phyloP scores from a whole-genome alignment of 208 protist genomes.

The Crithidia bombi region DNA sequence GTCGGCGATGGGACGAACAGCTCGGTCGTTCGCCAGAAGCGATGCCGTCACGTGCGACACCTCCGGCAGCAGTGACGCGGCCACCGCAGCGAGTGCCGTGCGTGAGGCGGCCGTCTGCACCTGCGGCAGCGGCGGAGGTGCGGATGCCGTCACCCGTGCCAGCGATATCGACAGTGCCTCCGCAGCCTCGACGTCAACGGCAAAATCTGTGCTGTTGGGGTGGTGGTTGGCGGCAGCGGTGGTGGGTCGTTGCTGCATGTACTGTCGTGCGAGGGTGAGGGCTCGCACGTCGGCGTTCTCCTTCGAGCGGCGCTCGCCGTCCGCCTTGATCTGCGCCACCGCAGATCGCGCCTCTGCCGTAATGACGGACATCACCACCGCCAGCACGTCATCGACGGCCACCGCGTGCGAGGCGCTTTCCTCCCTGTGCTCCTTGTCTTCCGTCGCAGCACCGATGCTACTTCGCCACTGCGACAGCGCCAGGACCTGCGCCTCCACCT shows the following conservation, averaged over 20 bases:
- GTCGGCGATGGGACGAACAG: not conserved
- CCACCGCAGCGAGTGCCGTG: slow-evolving; percentile 14
- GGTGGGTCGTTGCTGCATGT: slow-evolving; percentile 14
- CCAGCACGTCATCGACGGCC: slow-evolving; percentile 42
- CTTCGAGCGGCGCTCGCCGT: slow-evolving; percentile 27
- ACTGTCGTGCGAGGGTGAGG: slow-evolving; percentile 14
- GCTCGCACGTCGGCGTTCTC: slow-evolving; percentile 28
- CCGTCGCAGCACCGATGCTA: not conserved
- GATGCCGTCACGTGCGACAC: slow-evolving; percentile 2
- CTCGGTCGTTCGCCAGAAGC: not conserved
- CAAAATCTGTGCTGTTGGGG: too few relatives aligned
- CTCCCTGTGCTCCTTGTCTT: not conserved
- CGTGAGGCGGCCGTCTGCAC: slow-evolving; percentile 12
- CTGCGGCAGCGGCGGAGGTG: slow-evolving; percentile 15
- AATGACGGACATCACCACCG: slow-evolving; percentile 40
- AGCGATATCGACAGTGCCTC: not conserved
- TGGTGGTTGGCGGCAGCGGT: too few relatives aligned
- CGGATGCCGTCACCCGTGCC: not conserved
- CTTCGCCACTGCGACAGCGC: slow-evolving; percentile 1
- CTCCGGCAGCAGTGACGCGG: slow-evolving; percentile 13
- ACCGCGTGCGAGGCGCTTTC: slow-evolving; percentile 6
- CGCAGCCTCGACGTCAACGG: not conserved
- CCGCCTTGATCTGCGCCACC: slow-evolving; percentile 43
- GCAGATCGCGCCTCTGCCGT: slow-evolving; percentile 44
- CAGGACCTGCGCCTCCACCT: slow-evolving; percentile 49